phyloP scores from a whole-genome alignment of 805 yeast species.

The Helenozyma baotianmanensis region DNA sequence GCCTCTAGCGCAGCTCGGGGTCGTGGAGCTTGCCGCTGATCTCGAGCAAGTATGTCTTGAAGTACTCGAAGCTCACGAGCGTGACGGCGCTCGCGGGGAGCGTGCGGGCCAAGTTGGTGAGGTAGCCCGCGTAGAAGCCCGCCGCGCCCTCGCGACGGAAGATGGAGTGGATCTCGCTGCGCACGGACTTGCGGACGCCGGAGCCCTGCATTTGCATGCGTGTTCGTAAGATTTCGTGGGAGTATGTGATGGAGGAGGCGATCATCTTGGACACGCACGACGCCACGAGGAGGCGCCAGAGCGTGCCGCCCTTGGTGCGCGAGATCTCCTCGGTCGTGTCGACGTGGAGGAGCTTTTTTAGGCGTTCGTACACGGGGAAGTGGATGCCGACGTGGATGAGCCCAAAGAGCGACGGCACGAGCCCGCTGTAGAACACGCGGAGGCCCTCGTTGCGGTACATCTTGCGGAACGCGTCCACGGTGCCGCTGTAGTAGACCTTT shows the following conservation, averaged over 20 bases:
- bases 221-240: conserved; percentile 92
- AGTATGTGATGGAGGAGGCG: conserved; percentile 86
- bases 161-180: conserved; percentile 35
- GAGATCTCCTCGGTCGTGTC: conserved; percentile 10
- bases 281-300: conserved; percentile 45
- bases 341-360: conserved; percentile 43
- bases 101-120: conserved; percentile 81
- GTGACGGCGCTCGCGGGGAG: conserved; percentile 97
- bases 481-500: conserved; percentile 57
- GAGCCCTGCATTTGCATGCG: conserved; percentile 68
- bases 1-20: no score
- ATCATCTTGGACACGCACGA: conserved; percentile 80
- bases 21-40: conserved; percentile 22
- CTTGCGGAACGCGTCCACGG: conserved; percentile 74
- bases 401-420: conserved; percentile 87
- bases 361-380: conserved; percentile 85
- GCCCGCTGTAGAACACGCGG: conserved; percentile 78
- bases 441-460: conserved; percentile 81
- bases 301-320: conserved; percentile 8
- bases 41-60: conserved; percentile 50
- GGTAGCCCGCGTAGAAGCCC: conserved; percentile 88
- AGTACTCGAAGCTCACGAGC: conserved; percentile 82
- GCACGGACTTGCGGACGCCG: conserved; percentile 18
- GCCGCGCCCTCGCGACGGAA: conserved; percentile 64
- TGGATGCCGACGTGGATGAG: conserved; percentile 92